phyloP scores from a whole-genome alignment of 306 rosid genomes.

The Neltuma alba region DNA sequence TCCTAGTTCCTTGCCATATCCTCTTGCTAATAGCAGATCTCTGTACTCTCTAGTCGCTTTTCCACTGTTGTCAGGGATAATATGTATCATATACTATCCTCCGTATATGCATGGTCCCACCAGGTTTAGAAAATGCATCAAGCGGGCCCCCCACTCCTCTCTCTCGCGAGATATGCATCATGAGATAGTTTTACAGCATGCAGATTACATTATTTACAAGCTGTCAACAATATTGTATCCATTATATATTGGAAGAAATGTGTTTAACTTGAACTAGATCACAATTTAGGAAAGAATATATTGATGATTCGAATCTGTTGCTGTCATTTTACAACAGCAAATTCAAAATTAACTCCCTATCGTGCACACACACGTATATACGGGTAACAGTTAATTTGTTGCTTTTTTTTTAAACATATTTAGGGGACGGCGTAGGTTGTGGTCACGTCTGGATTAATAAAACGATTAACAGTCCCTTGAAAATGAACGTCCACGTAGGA shows the following conservation, averaged over 20 bases:
- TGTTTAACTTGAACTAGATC: too few species aligned
- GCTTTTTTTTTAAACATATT: not conserved
- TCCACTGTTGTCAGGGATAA: not conserved
- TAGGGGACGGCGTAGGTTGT: constrained; percentile 2
- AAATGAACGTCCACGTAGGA: constrained; percentile 5
- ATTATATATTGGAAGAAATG: not conserved
- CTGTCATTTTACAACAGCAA: not conserved
- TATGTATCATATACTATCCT: not conserved
- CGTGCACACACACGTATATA: not conserved
- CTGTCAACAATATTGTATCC: not conserved
- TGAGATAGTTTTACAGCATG: not conserved
- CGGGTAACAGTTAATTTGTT: not conserved
- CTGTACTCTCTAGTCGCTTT: not conserved
- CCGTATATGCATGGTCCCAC: not conserved
- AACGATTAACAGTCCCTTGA: not conserved
- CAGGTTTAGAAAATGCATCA: not conserved
- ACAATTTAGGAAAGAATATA: not conserved
- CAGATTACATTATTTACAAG: not conserved
- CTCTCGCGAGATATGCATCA: not conserved
- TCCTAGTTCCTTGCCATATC: too few species aligned
- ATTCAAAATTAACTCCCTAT: not conserved
- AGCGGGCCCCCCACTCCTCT: not conserved
- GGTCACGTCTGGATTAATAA: constrained; percentile 26
- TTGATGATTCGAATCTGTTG: not conserved
- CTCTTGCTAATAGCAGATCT: not conserved